A percentile compares a stretch with the other conserved stretches of the same genome.
phyloP scores from a whole-genome alignment of 2,329 filamentous ascomycete genomes.

The Penicillium sp. region DNA sequence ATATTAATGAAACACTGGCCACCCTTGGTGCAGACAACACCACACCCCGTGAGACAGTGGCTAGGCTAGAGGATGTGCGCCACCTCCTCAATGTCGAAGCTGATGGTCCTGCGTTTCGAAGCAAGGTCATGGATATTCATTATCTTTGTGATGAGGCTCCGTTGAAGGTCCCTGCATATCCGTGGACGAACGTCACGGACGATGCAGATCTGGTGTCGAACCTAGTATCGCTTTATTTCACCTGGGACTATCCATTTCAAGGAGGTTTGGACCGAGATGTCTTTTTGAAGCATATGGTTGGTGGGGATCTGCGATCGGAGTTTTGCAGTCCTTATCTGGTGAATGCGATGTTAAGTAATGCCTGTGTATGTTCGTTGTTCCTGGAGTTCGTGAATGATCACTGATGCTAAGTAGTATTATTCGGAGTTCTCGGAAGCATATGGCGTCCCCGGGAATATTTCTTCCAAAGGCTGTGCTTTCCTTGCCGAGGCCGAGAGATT shows the following conservation, averaged over 20 bases:
- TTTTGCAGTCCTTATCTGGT: conserved; percentile 88
- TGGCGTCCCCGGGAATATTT: conserved; percentile 35
- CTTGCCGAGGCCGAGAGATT: conserved; percentile 39
- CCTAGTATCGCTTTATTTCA: conserved; percentile 87
- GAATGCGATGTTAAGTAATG: conserved; percentile 75
- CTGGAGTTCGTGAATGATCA: not conserved
- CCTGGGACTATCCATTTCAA: conserved; percentile 91
- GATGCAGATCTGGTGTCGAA: conserved; percentile 75
- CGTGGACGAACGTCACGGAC: conserved; percentile 80
- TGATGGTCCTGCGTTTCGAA: conserved; percentile 31
- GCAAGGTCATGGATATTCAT: conserved; percentile 44
- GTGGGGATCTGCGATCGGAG: conserved; percentile 50
- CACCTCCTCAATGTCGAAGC: conserved; percentile 32
- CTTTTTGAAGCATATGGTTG: conserved; percentile 54
- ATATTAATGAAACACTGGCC: conserved; percentile 33
- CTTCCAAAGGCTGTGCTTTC: conserved; percentile 38
- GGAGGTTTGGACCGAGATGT: conserved; percentile 77
- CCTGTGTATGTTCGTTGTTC: conserved; percentile 33
- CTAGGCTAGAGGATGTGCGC: conserved; percentile 31
- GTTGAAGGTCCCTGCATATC: conserved; percentile 34
- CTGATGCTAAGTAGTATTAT: conserved; percentile 31
- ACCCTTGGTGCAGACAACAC: conserved; percentile 10
- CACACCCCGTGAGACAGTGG: conserved; percentile 14
- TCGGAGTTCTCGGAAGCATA: conserved; percentile 42
- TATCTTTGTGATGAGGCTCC: conserved; percentile 40